Percentiles rank a stretch among this genome's conserved stretches.
Conservation (phyloP, 352 stramenopile species). For the Phytopythium montanum region DNA sequence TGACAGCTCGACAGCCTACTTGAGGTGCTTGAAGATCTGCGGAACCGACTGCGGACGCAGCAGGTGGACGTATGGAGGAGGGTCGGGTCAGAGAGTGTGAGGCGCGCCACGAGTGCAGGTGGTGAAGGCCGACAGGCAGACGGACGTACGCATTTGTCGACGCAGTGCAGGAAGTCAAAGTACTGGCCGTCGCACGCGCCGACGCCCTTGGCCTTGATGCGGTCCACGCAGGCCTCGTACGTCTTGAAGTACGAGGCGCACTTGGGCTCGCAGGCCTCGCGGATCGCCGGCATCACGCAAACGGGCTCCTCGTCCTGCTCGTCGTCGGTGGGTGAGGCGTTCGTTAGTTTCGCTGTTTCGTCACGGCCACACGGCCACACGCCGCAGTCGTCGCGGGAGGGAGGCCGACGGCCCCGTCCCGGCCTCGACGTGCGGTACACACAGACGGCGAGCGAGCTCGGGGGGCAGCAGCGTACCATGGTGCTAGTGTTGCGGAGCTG, state of each 20-base stretch:
- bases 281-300: conserved; percentile 92
- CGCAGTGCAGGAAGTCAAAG: conserved; percentile 94
- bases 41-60: conserved; percentile 66
- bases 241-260: conserved; percentile 82
- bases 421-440: too few species aligned
- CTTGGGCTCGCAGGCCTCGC: conserved; percentile 90
- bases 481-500: conserved; percentile 4
- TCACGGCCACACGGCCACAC: background rate
- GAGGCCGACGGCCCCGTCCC: too few species aligned
- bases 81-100: background rate
- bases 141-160: conserved; percentile 92
- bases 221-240: conserved; percentile 91
- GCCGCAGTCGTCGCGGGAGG: too few species aligned
- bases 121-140: too few species aligned
- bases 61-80: background rate
- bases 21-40: conserved; percentile 94
- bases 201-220: conserved; percentile 90
- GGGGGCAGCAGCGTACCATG: conserved; percentile 6
- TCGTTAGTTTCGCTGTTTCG: too few species aligned
- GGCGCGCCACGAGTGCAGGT: too few species aligned
- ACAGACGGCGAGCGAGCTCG: too few species aligned
- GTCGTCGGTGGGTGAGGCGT: too few species aligned
- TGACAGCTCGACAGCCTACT: conserved; percentile 46
- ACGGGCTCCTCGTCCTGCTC: conserved; percentile 86
- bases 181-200: conserved; percentile 94